Conservation (phyloP, 2,329 filamentous ascomycete genomes). For the Onygena corvina region DNA sequence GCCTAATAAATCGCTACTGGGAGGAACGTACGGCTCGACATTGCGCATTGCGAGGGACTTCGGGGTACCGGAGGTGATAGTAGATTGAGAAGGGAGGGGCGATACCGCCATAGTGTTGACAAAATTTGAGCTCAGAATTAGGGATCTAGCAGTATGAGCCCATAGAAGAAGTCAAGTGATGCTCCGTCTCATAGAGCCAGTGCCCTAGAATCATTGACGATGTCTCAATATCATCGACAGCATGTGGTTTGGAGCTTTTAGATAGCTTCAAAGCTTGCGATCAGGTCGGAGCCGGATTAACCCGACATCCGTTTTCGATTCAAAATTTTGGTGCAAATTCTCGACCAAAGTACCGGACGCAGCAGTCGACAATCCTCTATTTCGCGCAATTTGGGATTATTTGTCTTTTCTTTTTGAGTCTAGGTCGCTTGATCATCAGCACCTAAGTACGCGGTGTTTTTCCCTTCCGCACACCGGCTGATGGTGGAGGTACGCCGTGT, state of each 20-base stretch:
- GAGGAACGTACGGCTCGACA: conserved; percentile 14
- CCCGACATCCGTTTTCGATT: not conserved
- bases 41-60: conserved; percentile 26
- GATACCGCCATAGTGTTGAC: conserved; percentile 31
- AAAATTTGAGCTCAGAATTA: too few species aligned
- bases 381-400: not conserved
- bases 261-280: not conserved
- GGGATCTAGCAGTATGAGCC: too few species aligned
- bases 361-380: not conserved
- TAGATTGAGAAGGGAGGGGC: conserved; percentile 31
- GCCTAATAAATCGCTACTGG: conserved; percentile 7
- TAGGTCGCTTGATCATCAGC: not conserved
- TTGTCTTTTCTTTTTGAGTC: not conserved
- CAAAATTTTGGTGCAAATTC: conserved; percentile 5
- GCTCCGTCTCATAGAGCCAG: not conserved
- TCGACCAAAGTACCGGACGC: not conserved
- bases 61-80: conserved; percentile 23
- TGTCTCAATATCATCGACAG: not conserved
- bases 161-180: not conserved
- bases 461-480: not conserved
- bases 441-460: not conserved
- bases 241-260: not conserved
- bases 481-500: not conserved
- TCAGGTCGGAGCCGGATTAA: not conserved
- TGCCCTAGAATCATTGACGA: not conserved